phyloP scores from a whole-genome alignment of 2,329 filamentous ascomycete genomes.

The Cladosporium sp. region DNA sequence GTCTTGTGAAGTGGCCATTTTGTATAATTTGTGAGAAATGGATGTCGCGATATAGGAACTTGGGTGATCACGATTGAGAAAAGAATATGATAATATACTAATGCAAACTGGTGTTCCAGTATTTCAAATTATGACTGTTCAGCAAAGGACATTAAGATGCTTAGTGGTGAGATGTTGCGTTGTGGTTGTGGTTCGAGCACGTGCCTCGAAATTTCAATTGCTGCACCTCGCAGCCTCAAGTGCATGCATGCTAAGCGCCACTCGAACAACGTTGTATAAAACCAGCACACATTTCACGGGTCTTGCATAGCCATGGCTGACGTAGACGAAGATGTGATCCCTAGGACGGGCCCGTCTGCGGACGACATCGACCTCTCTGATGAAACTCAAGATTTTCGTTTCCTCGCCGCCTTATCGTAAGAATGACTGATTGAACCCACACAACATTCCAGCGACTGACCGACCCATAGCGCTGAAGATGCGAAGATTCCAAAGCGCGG shows the following conservation, averaged over 20 bases:
- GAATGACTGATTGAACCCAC: conserved; percentile 10
- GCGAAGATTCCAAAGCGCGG: conserved; percentile 78
- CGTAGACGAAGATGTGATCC: conserved; percentile 39
- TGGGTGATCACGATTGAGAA: not conserved
- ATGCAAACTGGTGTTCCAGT: not conserved
- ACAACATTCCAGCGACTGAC: conserved; percentile 10
- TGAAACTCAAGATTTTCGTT: conserved; percentile 82
- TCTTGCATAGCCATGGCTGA: conserved; percentile 36
- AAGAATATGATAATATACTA: not conserved
- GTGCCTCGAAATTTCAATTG: conserved; percentile 7
- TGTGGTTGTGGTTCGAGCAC: conserved; percentile 1
- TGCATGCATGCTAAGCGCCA: not conserved
- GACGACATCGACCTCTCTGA: conserved; percentile 76
- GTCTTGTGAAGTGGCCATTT: conserved; percentile 23
- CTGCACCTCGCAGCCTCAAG: not conserved
- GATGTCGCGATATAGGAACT: not conserved
- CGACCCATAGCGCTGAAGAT: conserved; percentile 31
- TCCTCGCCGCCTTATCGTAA: conserved; percentile 59
- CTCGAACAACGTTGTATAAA: not conserved
- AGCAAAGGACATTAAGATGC: not conserved
- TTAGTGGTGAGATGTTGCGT: not conserved
- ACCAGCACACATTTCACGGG: too few relatives aligned
- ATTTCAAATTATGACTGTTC: not conserved
- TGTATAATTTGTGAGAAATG: not conserved
- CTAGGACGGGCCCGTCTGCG: conserved; percentile 60